phyloP scores from a whole-genome alignment of 306 rosid genomes.

The Mimosa bimucronata region DNA sequence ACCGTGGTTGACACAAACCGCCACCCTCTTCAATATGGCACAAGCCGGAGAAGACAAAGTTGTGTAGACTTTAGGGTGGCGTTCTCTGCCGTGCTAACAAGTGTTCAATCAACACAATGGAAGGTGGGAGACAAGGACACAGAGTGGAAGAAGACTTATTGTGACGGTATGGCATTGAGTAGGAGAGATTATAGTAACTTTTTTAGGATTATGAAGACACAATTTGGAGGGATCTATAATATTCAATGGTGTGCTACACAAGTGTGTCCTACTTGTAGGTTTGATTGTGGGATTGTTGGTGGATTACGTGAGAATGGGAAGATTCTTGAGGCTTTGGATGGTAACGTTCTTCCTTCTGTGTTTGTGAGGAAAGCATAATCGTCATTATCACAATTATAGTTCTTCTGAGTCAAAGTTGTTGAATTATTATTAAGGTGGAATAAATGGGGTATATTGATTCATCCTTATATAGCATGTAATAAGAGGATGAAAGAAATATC shows the following conservation, averaged over 20 bases:
- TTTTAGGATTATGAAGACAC: slow-evolving; percentile 38
- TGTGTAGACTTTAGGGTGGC: slow-evolving; percentile 48
- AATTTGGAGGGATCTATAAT: slow-evolving; percentile 31
- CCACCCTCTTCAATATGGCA: slow-evolving; percentile 40
- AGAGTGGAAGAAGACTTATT: slow-evolving; percentile 52
- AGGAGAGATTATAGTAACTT: slow-evolving; percentile 3
- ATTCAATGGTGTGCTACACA: slow-evolving; percentile 62
- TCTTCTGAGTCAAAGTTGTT: no score
- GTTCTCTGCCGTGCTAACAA: slow-evolving; percentile 37
- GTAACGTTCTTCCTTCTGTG: neutral
- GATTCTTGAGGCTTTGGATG: neutral
- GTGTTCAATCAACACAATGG: slow-evolving; percentile 51
- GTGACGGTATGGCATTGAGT: neutral
- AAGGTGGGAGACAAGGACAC: slow-evolving; percentile 33
- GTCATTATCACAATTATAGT: neutral
- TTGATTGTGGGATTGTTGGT: slow-evolving; percentile 49
- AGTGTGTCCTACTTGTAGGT: slow-evolving; percentile 51
- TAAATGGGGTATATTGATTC: no score
- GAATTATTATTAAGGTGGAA: no score
- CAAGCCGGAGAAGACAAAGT: slow-evolving; percentile 38
- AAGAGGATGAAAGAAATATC: no score
- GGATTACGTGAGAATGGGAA: slow-evolving; percentile 32
- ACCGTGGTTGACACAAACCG: slow-evolving; percentile 56
- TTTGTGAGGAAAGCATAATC: neutral
- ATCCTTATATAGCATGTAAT: no score